A percentile compares a stretch with the other conserved stretches of the same genome.
Conservation (phyloP, 495 filamentous ascomycete genomes). For the Daldinia childiae region DNA sequence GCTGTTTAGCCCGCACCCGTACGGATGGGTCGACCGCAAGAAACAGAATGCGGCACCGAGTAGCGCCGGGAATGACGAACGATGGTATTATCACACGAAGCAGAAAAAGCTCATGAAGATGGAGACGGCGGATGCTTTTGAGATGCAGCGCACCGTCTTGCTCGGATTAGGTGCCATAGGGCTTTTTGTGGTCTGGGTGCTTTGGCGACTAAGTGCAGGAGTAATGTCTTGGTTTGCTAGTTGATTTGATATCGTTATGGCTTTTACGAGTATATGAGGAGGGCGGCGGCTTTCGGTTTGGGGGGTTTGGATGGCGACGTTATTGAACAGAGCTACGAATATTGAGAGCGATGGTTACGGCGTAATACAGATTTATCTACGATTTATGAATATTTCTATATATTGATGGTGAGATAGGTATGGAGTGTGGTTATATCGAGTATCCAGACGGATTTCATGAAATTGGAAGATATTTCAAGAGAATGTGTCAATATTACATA, state of each 20-base stretch:
- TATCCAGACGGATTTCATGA: not conserved
- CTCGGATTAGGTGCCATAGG: slow-evolving; percentile 44
- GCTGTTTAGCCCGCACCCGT: slow-evolving; percentile 48
- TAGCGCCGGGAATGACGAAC: not conserved
- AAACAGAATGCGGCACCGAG: slow-evolving; percentile 10
- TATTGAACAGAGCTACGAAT: not conserved
- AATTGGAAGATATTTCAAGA: not conserved
- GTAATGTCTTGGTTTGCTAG: slow-evolving; percentile 14
- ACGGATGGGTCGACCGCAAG: slow-evolving; percentile 40
- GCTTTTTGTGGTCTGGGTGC: slow-evolving; percentile 39
- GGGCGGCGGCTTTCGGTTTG: not conserved
- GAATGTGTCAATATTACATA: not conserved
- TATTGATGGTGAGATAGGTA: not conserved
- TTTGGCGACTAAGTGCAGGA: slow-evolving; percentile 42
- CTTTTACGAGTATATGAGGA: not conserved
- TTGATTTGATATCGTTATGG: slow-evolving; percentile 2
- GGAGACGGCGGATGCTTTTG: slow-evolving; percentile 63
- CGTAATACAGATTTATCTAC: not conserved
- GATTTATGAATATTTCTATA: not conserved
- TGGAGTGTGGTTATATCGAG: not conserved
- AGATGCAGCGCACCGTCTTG: slow-evolving; percentile 54
- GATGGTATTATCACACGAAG: slow-evolving; percentile 61
- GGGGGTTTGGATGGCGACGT: not conserved
- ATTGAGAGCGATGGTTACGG: not conserved
- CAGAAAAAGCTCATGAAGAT: slow-evolving; percentile 60